Conservation (phyloP, 83 land plant genomes). For the Picea engelmannii region DNA sequence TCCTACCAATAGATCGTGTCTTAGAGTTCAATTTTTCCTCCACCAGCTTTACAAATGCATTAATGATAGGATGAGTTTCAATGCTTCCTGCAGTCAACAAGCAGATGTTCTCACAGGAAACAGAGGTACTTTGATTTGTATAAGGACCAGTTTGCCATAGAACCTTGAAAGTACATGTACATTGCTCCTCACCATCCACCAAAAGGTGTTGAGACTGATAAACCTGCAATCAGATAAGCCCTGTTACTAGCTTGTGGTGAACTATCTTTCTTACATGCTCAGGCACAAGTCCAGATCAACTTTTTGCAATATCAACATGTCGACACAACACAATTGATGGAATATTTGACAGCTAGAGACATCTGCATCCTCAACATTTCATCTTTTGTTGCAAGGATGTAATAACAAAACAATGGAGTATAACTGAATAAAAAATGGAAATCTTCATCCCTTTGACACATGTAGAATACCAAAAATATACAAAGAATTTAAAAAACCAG, state of each 20-base stretch:
- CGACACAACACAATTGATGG: too few relatives aligned
- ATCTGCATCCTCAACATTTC: too few relatives aligned
- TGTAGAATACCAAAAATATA: too few relatives aligned
- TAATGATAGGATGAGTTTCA: neutral
- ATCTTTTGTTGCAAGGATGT: too few relatives aligned
- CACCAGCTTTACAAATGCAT: neutral
- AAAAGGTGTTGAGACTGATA: neutral
- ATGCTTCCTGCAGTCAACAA: conserved; percentile 2
- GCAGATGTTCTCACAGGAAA: neutral
- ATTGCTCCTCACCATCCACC: neutral
- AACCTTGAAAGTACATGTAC: neutral
- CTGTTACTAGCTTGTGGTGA: neutral
- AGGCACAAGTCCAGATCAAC: too few relatives aligned
- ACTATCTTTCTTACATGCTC: too few relatives aligned
- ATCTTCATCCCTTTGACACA: too few relatives aligned
- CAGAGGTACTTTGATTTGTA: neutral
- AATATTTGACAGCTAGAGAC: too few relatives aligned
- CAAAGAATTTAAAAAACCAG: too few relatives aligned
- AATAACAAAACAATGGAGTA: too few relatives aligned
- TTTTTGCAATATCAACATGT: too few relatives aligned
- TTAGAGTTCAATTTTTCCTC: neutral
- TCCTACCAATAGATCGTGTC: neutral
- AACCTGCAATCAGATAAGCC: neutral
- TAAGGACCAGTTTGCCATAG: neutral
- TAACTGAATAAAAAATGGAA: too few relatives aligned